Base-by-base conservation (phyloP, 306 rosid genomes). In the Castanea sativa region DNA sequence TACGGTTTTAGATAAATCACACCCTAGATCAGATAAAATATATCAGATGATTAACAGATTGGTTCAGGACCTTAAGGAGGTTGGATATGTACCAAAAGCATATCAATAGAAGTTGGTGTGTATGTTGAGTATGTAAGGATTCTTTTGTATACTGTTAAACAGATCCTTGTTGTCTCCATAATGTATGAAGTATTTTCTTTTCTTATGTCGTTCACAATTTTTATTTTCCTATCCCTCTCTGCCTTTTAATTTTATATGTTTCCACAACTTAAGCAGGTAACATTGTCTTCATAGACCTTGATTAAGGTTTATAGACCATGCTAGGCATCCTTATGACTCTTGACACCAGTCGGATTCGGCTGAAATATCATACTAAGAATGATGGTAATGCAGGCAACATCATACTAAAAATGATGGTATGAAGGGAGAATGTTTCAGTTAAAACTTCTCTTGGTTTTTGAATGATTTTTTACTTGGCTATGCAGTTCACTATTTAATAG, bases 291-390 rank as follows among this genome's bases (percentile, higher is more conserved):
- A 3, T 68, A 67, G 72, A 33, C 11, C 20, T 4, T 59, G 67
- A 60, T 14, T 4, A 12, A 60, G 6, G 27, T 25, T 25, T 27
- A 41, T 41, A 41, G 12, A 41, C 45, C 12, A 8, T 41, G 45
- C 3, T 41, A 41, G 45, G 45, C 45, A 14, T 83, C 97, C 27
- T 79, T 96, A 70, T 96, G 90, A 93, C 99, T 87, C 99, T 80
- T 91, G 94, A n/a, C 98, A 93, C 84, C 88, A 87, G 93, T 79
- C 89, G 92, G 83, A 73, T 85, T 68, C 90, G 85, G 86, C 72
- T 88, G 86, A 93, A 93, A 84, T 96, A 90, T 83, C 65, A 85
- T 85, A 91, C 94, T 60, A 93, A 87, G 83, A 96, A 76, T 85
- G 96, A 91, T 76, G 91, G 85, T 76, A 73, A 38, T 38, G 45